These are phyloP conservation scores for Mrakia gelida DNA, from an alignment of 768 basidiomycete genomes.

Conservation along the genomic window DNA sequence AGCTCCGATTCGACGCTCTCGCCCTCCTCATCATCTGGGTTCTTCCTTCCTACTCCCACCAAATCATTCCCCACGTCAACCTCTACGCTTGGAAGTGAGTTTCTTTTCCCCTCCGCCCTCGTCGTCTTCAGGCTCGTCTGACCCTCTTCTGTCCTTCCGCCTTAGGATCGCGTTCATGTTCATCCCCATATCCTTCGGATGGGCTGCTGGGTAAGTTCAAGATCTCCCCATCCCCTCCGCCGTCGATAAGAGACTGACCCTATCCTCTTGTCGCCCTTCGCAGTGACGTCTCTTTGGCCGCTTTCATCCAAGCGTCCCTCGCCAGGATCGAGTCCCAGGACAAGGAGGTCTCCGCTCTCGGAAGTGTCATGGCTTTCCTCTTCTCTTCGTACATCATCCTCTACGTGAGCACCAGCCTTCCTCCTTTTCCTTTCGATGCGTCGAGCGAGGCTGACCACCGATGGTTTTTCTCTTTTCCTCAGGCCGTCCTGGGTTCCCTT, in stretches of 20 bases:
- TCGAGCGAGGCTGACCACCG: slow-evolving; percentile 23
- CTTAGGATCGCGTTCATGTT: background rate
- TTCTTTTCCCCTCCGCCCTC: background rate
- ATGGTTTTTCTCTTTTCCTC: slow-evolving; percentile 32
- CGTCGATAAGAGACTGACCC: no score
- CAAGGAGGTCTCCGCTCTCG: slow-evolving; percentile 38
- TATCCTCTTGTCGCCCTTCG: no score
- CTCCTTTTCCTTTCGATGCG: no score
- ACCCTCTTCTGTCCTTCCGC: slow-evolving; percentile 11
- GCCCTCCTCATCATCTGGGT: slow-evolving; percentile 40
- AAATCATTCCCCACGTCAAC: slow-evolving; percentile 33
- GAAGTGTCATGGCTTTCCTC: slow-evolving; percentile 42
- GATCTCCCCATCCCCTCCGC: no score
- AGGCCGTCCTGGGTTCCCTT: slow-evolving; percentile 39
- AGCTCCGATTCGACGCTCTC: slow-evolving; percentile 36
- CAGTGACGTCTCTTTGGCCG: slow-evolving; percentile 41
- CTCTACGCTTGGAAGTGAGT: slow-evolving; percentile 36
- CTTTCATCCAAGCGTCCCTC: slow-evolving; percentile 41
- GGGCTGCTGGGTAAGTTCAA: slow-evolving; percentile 36
- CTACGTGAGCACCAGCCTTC: slow-evolving; percentile 26
- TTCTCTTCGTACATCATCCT: slow-evolving; percentile 29
- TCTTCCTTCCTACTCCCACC: slow-evolving; percentile 36
- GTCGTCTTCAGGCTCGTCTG: slow-evolving; percentile 34
- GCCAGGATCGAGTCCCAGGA: slow-evolving; percentile 29
- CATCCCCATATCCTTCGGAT: slow-evolving; percentile 33